Base-by-base conservation (phyloP, 441 rosid genomes). In the Hypseocharis bilobata region DNA sequence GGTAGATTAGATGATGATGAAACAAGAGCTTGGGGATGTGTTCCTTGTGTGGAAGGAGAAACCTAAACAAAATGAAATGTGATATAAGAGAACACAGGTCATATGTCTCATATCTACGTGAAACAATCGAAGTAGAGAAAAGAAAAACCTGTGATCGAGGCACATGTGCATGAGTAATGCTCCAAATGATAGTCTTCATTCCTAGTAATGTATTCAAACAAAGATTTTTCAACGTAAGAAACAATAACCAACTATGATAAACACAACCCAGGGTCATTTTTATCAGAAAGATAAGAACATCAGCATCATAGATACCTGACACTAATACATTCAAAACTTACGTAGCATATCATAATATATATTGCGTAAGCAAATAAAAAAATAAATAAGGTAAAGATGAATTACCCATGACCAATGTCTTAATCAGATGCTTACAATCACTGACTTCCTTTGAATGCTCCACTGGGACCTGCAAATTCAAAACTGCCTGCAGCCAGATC, bases 141-240 rank as follows among this genome's bases (percentile, higher is more conserved):
- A 34, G 16, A 52, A 42, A 64, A 79, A 92, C 96, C 89, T 86
- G 99, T 29, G 96, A 83, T 55, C 96, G 89, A 20, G 99, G 92
- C 66, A 84, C 70, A 85, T 94, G 96, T 61, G 96, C 96, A 76
- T 94, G 98, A 38, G 96, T 91, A 72, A 94, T 91, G 75, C 96
- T 94, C 99, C 99, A 94, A 66, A 89, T 74, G 55, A 94, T 91
- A 69, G 98, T 91, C 82, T 94, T 94, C 96, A 94, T 94, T 80
- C 99, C 99, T 94, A 80, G 71, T 60, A 78, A 71, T 17, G 62
- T 49, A 69, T 66, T 56, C 74, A 61, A 49, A 56, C 44, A 68
- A 68, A 60, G 51, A 73, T 71, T 61, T 42, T 65, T 17, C n/a
- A 56, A 68, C 51, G 55, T 10, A 59, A 42, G 60, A 34, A 20